Percentiles rank a stretch among this genome's conserved stretches.
Conservation (phyloP, 2,329 filamentous ascomycete species). For the Microcera coccophila region DNA sequence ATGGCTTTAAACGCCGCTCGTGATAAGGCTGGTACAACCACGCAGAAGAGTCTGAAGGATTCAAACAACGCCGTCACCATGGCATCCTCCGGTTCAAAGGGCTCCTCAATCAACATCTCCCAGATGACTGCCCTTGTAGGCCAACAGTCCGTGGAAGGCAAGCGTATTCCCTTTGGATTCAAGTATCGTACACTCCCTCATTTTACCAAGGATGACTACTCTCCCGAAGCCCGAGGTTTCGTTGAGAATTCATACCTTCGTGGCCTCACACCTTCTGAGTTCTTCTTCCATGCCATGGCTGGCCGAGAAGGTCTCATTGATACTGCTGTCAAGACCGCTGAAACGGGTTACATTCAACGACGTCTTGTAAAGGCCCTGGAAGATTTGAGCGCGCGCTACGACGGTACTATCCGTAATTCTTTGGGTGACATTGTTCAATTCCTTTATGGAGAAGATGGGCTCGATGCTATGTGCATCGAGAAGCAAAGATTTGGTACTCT, state of each 20-base stretch:
- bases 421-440: slow-evolving; percentile 96
- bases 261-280: slow-evolving; percentile 90
- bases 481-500: slow-evolving; percentile 87
- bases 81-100: slow-evolving; percentile 95
- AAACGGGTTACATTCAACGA: slow-evolving; percentile 98
- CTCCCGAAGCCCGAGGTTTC: slow-evolving; percentile 91
- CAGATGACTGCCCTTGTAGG: slow-evolving; percentile 99
- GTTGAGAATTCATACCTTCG: slow-evolving; percentile 98
- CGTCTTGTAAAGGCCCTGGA: slow-evolving; percentile 97
- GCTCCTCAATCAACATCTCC: slow-evolving; percentile 98
- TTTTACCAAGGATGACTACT: slow-evolving; percentile 99
- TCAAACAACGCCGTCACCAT: slow-evolving; percentile 96
- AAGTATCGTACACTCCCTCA: slow-evolving; percentile 96
- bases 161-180: slow-evolving; percentile 98
- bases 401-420: slow-evolving; percentile 95
- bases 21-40: slow-evolving; percentile 91
- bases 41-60: slow-evolving; percentile 89
- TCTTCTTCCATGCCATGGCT: slow-evolving; percentile 99
- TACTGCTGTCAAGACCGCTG: slow-evolving; percentile 98
- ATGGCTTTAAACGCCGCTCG: slow-evolving; percentile 91
- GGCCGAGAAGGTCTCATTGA: slow-evolving; percentile 99
- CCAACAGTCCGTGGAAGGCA: slow-evolving; percentile 96
- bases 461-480: slow-evolving; percentile 91
- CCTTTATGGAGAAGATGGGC: slow-evolving; percentile 93
- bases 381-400: slow-evolving; percentile 96